phyloP scores from a whole-genome alignment of 805 yeast genomes.

The Dipodascus albidus region DNA sequence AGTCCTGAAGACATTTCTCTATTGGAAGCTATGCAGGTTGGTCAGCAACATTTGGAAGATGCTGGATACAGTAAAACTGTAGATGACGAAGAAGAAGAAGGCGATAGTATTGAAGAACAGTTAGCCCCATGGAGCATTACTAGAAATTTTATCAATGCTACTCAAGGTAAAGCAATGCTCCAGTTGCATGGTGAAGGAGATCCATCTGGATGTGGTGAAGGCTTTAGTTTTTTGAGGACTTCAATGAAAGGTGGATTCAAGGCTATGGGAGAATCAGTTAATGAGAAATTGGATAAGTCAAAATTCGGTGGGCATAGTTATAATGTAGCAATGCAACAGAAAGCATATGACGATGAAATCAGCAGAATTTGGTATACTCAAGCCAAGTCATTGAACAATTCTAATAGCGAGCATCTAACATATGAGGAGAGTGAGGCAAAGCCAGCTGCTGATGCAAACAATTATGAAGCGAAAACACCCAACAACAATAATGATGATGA shows the following conservation, averaged over 20 bases:
- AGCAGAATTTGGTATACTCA: conserved; percentile 84
- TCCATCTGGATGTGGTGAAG: conserved; percentile 84
- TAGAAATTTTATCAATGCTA: conserved; percentile 80
- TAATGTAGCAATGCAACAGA: conserved; percentile 77
- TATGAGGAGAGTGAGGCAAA: conserved; percentile 24
- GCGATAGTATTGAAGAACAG: conserved; percentile 62
- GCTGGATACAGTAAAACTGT: conserved; percentile 41
- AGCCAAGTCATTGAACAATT: conserved; percentile 42
- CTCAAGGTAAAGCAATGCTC: conserved; percentile 94
- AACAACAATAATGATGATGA: conserved; percentile 29
- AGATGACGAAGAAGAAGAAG: conserved; percentile 33
- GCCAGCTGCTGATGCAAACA: conserved; percentile 6
- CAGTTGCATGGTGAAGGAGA: conserved; percentile 93
- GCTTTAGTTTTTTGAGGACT: conserved; percentile 75
- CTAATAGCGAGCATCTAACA: conserved; percentile 27
- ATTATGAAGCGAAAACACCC: neutral
- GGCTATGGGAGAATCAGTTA: conserved; percentile 29
- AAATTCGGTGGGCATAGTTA: conserved; percentile 56
- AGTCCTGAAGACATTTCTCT: conserved; percentile 84
- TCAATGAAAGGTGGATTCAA: conserved; percentile 92
- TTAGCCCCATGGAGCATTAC: conserved; percentile 92
- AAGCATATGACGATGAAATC: conserved; percentile 84
- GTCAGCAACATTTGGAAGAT: conserved; percentile 83
- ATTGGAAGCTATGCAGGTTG: conserved; percentile 85
- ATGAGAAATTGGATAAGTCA: conserved; percentile 30